Base-by-base conservation (phyloP, 768 basidiomycete genomes). In the Polyporus arcularius region DNA sequence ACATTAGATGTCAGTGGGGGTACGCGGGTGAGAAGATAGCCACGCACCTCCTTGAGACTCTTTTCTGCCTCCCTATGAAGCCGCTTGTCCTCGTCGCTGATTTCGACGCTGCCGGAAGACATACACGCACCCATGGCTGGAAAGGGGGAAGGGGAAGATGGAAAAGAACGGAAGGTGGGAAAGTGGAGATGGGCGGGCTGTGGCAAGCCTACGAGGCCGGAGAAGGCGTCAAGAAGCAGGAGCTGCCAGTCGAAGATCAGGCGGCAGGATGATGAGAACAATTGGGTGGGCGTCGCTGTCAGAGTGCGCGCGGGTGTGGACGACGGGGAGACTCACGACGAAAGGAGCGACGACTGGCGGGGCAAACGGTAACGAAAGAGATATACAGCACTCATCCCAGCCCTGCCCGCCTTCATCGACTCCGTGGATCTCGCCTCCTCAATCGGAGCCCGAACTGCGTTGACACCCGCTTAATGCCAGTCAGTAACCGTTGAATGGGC, bases 11-110 rank as follows among this genome's bases (percentile, higher is more conserved):
- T 42, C 38, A 49, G 16, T 28, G 52, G 26, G 14, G n/a, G 55
- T 32, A 67, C 56, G 63, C 50, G 35, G 55, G n/a, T 16, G 39
- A 7, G 4, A 38, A 53, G 57, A 40, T 28, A 8, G 57, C 12
- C 46, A 77, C 83, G 48, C 57, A 89, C 88, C 78, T 92, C 91
- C 71, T 80, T 88, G 60, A 96, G 77, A 67, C 85, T 82, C 75
- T 87, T 90, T 75, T 94, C 92, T 5, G 82, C 91, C 66, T 88
- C 87, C 57, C 78, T 77, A 68, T 92, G 86, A 63, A 79, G 73
- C 64, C 76, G 75, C 74, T 80, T 87, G 65, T 91, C 90, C 43
- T 87, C 83, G 53, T 93, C 91, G 10, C 82, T 78, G 7, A 89
- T 78, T 53, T 88, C 90, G 2, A 80, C 73, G 5, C 76, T 78